Evolutionary conservation across 768 basidiomycete genomes (phyloP).

Genomic region (Boletus sp.): DNA sequence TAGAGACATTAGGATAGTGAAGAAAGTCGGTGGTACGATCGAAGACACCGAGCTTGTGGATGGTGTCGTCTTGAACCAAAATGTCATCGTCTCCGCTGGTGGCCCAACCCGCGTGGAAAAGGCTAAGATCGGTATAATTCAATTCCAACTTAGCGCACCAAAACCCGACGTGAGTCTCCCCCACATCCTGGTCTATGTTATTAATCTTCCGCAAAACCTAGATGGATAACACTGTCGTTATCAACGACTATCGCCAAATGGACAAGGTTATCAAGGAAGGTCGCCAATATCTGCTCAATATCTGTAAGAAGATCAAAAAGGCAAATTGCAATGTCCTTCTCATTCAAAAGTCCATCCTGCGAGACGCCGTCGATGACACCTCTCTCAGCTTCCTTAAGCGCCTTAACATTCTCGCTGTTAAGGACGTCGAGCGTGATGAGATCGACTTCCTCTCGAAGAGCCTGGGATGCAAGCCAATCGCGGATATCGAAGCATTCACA

Average conservation of each 20-base stretch:
- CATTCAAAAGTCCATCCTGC: conserved; percentile 98
- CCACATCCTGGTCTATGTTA: background rate
- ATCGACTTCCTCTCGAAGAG: conserved; percentile 96
- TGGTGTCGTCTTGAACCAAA: conserved; percentile 96
- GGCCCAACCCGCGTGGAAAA: conserved; percentile 96
- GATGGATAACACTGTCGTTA: conserved; percentile 99
- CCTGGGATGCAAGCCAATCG: conserved; percentile 91
- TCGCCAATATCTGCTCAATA: conserved; percentile 93
- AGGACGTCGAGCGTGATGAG: conserved; percentile 98
- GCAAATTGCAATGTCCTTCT: conserved; percentile 99
- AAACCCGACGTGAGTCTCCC: conserved; percentile 83
- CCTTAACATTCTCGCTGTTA: conserved; percentile 92
- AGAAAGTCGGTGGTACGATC: conserved; percentile 98
- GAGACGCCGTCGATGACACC: conserved; percentile 98
- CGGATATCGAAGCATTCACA: conserved; percentile 96
- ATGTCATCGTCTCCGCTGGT: conserved; percentile 83
- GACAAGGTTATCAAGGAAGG: conserved; percentile 99
- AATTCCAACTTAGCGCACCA: conserved; percentile 96
- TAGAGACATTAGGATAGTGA: conserved; percentile 92
- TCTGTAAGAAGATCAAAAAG: conserved; percentile 99
- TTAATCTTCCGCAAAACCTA: conserved; percentile 29
- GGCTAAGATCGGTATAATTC: conserved; percentile 96
- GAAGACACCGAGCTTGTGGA: conserved; percentile 98
- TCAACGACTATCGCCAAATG: conserved; percentile 99
- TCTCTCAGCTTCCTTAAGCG: conserved; percentile 97